Evolutionary conservation across 176 grass and related monocot species (phyloP), one percentile per base, ranked within the genome.

Genomic region (Musa acuminata): DNA sequence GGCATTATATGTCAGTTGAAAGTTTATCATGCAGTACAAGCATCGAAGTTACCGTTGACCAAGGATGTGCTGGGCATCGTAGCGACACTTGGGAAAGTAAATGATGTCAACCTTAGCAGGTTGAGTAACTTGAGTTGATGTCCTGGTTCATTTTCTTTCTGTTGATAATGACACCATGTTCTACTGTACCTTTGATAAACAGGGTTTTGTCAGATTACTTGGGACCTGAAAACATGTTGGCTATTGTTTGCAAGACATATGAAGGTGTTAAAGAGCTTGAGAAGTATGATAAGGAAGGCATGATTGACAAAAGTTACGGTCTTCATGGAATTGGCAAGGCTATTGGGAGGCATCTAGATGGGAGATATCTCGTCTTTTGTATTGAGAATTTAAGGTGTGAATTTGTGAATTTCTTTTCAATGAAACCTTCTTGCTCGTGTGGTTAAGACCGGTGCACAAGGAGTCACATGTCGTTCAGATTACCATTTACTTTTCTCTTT

Each of bases 161-260:
- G 3, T 60, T 53, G 25, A 64, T 66, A 65, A 8, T 22, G 43
- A 70, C 35, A 55, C 22, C 53, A 55, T 55, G 23, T 13, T 20
- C 27, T 43, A 50, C 13, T 49, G 3, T 7, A 24, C 13, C 64
- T 16, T 27, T 13, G 11, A 19, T 74, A 69, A 71, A 29, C 65
- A 96, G 93, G 73, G 1, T 92, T 74, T 85, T 92, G 58, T 78
- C 93, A 9, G 93, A 96, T 77, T 96, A 86, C 84, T 70, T 92
- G 64, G 93, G 89, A 82, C 65, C 83, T 50, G 93, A 96, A 74
- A 90, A 78, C 84, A 90, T 96, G 93, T 85, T 92, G 80, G 89
- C 71, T 80, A 78, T 96, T 13, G 83, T 96, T 77, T 96, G 93
- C 85, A 96, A 90, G 76, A 96, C 87, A 76, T 86, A 79, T 76